Conservation (phyloP, 345 rosid genomes). For the Eucalyptus rudis region DNA sequence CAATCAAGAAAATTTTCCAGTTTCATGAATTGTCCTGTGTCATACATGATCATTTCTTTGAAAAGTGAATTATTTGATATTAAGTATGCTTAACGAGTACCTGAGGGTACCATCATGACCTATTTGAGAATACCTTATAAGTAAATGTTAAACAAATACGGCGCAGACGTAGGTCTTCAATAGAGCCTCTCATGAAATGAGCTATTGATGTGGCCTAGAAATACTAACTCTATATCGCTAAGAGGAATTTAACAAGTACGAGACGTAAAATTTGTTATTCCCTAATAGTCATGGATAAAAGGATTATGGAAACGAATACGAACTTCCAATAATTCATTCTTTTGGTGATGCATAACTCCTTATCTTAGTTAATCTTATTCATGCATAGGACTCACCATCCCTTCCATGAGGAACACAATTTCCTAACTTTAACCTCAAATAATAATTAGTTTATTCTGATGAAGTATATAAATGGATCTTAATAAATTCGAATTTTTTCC, state of each 20-base stretch:
- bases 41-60: neutral
- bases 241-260: neutral
- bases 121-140: neutral
- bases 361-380: neutral
- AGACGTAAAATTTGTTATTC: neutral
- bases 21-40: neutral
- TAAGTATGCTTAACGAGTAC: neutral
- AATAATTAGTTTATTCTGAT: neutral
- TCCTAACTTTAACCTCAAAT: neutral
- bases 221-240: neutral
- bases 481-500: neutral
- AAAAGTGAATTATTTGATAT: neutral
- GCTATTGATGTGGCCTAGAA: neutral
- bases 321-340: neutral
- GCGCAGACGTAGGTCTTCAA: neutral
- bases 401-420: neutral
- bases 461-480: neutral
- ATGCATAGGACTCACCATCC: neutral
- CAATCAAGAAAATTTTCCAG: neutral
- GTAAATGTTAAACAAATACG: neutral
- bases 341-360: accelerated
- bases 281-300: neutral
- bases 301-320: accelerated
- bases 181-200: neutral
- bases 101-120: neutral